Conservation (phyloP, 352 stramenopile genomes). For the Pythium brassicae region DNA sequence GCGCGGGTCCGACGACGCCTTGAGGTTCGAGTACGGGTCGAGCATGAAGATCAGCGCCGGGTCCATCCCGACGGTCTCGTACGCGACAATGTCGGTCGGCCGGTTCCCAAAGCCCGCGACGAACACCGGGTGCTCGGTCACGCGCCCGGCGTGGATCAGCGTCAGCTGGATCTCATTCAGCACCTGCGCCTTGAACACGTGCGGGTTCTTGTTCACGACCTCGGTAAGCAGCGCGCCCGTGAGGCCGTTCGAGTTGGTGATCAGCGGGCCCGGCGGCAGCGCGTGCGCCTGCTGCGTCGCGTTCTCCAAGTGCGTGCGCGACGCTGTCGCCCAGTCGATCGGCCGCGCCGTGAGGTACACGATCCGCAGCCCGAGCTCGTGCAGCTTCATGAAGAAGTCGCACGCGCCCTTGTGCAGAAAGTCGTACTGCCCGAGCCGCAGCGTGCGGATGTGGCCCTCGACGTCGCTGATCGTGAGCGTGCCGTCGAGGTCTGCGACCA, state of each 20-base stretch:
- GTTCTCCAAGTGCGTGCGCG: constrained; percentile 70
- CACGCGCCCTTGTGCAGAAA: constrained; percentile 74
- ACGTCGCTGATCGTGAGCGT: constrained; percentile 85
- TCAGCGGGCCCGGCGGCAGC: constrained; percentile 63
- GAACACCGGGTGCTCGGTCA: constrained; percentile 72
- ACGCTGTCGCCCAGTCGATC: constrained; percentile 73
- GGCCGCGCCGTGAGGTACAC: constrained; percentile 78
- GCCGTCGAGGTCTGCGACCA: constrained; percentile 78
- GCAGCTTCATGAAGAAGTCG: constrained; percentile 79
- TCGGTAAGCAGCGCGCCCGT: constrained; percentile 76
- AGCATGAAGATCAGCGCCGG: constrained; percentile 76
- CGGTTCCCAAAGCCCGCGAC: constrained; percentile 85
- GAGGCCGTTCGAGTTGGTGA: constrained; percentile 79
- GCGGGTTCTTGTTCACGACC: constrained; percentile 83
- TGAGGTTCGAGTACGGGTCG: constrained; percentile 75
- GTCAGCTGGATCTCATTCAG: constrained; percentile 80
- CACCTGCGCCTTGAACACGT: constrained; percentile 81
- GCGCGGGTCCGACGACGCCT: constrained; percentile 46
- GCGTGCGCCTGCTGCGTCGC: constrained; percentile 51
- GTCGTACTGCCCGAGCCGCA: constrained; percentile 80
- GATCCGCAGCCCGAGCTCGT: constrained; percentile 68
- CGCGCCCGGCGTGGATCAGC: constrained; percentile 69
- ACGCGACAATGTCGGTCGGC: constrained; percentile 76
- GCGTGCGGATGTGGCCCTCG: constrained; percentile 80
- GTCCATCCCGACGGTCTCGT: constrained; percentile 72